These are phyloP conservation scores for Neobulgaria alba DNA, from an alignment of 2,329 filamentous ascomycete species.

Conservation along the genomic window DNA sequence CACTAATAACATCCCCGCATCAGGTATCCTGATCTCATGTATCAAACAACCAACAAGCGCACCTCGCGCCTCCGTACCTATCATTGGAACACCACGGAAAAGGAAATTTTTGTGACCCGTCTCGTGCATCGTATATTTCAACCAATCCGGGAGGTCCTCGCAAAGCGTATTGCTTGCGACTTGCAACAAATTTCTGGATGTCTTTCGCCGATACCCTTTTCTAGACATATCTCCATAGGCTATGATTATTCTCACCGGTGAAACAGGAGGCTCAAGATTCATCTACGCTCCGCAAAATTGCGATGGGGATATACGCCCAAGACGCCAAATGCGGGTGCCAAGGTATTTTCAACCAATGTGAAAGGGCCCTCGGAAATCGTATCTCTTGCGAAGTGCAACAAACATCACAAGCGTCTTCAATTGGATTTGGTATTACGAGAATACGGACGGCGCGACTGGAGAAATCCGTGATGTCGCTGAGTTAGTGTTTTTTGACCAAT, in stretches of 20 bases:
- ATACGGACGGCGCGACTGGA: too few relatives aligned
- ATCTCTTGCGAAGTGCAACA: too few relatives aligned
- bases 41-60: not conserved
- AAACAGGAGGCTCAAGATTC: too few relatives aligned
- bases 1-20: not conserved
- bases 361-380: not conserved
- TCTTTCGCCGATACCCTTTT: too few relatives aligned
- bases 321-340: not conserved
- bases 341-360: not conserved
- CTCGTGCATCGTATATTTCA: not conserved
- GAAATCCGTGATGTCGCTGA: too few relatives aligned
- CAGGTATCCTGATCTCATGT: not conserved
- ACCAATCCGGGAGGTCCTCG: not conserved
- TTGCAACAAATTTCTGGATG: not conserved
- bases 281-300: not conserved
- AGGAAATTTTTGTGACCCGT: too few relatives aligned
- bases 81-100: too few relatives aligned
- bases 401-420: too few relatives aligned
- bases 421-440: too few relatives aligned
- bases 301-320: not conserved
- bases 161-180: not conserved
- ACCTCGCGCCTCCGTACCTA: not conserved
- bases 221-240: too few relatives aligned
- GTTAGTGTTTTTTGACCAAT: too few relatives aligned
- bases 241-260: too few relatives aligned